Base-by-base conservation (phyloP, 2,329 filamentous ascomycete genomes). In the Neonectria faginata region DNA sequence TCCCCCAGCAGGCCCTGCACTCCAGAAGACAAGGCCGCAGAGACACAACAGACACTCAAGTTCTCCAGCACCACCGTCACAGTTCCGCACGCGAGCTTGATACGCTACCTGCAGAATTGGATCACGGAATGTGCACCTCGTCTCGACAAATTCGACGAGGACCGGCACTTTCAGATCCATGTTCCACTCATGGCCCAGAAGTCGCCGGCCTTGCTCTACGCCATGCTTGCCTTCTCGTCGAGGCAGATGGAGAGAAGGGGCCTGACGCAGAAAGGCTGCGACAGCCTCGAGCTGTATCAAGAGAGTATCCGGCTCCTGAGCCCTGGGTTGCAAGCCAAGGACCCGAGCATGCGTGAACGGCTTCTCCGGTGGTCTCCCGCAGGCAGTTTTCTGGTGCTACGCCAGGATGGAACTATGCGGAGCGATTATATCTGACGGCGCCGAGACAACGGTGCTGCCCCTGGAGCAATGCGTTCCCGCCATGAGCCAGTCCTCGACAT, bases 331-430 rank as follows among this genome's bases (percentile, higher is more conserved):
- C 80, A 82, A 29, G 77, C 79, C 5, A 79, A 79, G 44, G 82
- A 82, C 27, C 80, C 82, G 0, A 80, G 78, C 22, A 79, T 84
- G 44, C 2, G 83, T 88, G 5, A 80, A 84, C 41, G 86, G 86
- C 0, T 77, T 77, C 62, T 76, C 75, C 3, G 76, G 75, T 11
- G 76, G 76, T n/a, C 80, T 85, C 3, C 79, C 80, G 6, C 84
- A 86, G 67, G 85, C 85, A 0, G 77, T 88, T 0, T 88, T 88
- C 66, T 88, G 85, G 85, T 87, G 84, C 67, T 88, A 86, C 69
- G 85, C 83, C 0, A 79, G 86, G 47, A 88, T 88, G 84, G 85
- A 87, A 69, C 70, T 86, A 3, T 87, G 85, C 63, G 84, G 83
- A 39, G 84, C 82, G 0, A 80, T 88, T 3, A 86, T 88, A 29